Base-by-base conservation (phyloP, 2,329 filamentous ascomycete species). In the Fusarium sp. region DNA sequence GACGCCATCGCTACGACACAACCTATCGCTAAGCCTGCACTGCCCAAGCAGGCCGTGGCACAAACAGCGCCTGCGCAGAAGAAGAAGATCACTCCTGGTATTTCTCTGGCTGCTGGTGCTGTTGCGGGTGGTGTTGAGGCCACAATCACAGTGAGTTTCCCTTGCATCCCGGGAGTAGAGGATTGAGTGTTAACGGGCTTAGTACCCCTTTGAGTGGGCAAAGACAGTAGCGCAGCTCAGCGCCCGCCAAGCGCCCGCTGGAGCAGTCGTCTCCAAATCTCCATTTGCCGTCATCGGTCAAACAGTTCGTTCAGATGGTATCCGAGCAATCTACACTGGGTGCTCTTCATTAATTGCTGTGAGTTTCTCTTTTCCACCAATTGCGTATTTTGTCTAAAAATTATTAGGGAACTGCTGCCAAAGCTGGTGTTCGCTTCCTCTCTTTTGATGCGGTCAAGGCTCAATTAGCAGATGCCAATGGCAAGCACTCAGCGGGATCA, bases 161-260 rank as follows among this genome's bases (percentile, higher is more conserved):
- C 9, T 24, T 14, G 0, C 28, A 1, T 4, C n/a, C 9, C 15
- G 8, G 3, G 3, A 14, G 11, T 2, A 20, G 7, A 22, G 18
- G 1, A 9, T 28, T 4, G 11, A 55, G 33, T 31, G 11, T 35
- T 47, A 26, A 63, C 28, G 7, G 9, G 9, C 13, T n/a, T 65
- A 86, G 82, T 91, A 91, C 78, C 90, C 90, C 1, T 88, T 92
- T 74, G 90, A 92, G 76, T 92, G 91, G 73, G 89, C 90, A 60
- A 92, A 92, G 80, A 92, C 90, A 1, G 83, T 89, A 61, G 85
- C 89, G 7, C 89, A 92, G 71, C 82, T 91, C n/a, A 82, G 79
- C 13, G 58, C 82, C 1, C 61, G 38, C 33, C 54, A 68, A 26
- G 41, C 47, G 9, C 35, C 58, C 7, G 20, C 55, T 10, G 57